Base-by-base conservation (phyloP, 2,329 filamentous ascomycete genomes). In the Fusarium oligoseptatum region DNA sequence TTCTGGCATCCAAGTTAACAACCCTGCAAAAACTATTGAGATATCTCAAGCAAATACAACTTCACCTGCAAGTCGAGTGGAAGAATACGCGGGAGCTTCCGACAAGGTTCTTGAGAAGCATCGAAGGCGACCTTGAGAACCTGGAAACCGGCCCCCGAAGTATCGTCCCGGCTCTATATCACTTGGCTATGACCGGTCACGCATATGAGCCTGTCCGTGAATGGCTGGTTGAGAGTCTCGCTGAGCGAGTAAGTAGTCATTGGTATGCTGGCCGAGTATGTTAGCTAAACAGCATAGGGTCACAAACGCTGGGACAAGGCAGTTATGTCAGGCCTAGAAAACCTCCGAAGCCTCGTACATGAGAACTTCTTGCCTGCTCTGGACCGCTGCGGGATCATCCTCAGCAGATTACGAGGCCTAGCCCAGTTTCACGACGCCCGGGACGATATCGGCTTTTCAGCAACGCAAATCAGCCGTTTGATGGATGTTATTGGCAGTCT, bases 231-330 rank as follows among this genome's bases (percentile, higher is more conserved):
- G 95, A 98, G 78, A 93, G 93, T 74, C 85, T 98, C 34, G 90
- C 91, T 9, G 94, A 97, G 80, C 87, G 94, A 72, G 94, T 95
- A 86, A 79, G 89, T 39, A 11, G 17, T 34, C 52, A 24, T 37
- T 22, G 32, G 27, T 41, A 50, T 22, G 24, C 11, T 15, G 60
- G 45, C 45, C 62, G 72, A 66, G 43, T 29, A 67, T 77, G 57
- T 79, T 74, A 65, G 67, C 69, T 55, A 64, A 45, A 34, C 17
- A 22, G 1, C 20, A 22, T 60, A 97, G 93, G 95, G 95, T 1
- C 94, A 97, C 78, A 98, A 98, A 83, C 89, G 97, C 58, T 99
- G 97, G 97, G 95, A 98, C 73, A 97, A 96, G 79, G 92, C 94
- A 7, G 93, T 97, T 3, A 88, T 90, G 2, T 90, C 91, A 5